A percentile compares a stretch with the other conserved stretches of the same genome.
Evolutionary conservation across 2,329 filamentous ascomycete species (phyloP).

Genomic region (Colletotrichum sp.): DNA sequence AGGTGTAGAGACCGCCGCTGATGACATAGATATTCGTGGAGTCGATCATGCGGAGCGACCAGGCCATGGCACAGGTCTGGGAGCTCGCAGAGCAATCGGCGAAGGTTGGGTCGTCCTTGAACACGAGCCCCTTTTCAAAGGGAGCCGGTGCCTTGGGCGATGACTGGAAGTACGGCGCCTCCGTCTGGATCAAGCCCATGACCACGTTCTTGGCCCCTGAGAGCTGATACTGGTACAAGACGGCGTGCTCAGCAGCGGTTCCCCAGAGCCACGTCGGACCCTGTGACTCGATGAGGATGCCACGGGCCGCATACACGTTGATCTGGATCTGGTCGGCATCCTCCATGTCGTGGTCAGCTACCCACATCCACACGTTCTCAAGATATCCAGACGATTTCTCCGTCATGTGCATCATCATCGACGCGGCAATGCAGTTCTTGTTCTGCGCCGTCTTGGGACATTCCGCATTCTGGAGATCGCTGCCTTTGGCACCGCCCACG

Average conservation of each 20-base stretch:
- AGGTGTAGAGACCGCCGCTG: too few relatives aligned
- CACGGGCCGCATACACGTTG: slow-evolving; percentile 38
- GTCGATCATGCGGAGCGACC: too few relatives aligned
- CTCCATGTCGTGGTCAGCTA: slow-evolving; percentile 66
- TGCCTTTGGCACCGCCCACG: slow-evolving; percentile 38
- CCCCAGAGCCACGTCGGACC: slow-evolving; percentile 40
- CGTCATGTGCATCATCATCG: slow-evolving; percentile 49
- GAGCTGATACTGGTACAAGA: slow-evolving; percentile 55
- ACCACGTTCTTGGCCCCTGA: slow-evolving; percentile 50
- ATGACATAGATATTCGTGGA: too few relatives aligned
- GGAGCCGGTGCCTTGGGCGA: too few relatives aligned
- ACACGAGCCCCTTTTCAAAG: too few relatives aligned
- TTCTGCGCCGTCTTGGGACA: slow-evolving; percentile 23
- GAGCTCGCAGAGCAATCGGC: too few relatives aligned
- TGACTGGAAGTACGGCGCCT: slow-evolving; percentile 49
- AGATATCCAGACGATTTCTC: neutral
- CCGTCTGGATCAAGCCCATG: slow-evolving; percentile 46
- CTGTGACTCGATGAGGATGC: slow-evolving; percentile 35
- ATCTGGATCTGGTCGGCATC: slow-evolving; percentile 28
- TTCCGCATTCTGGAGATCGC: slow-evolving; percentile 16
- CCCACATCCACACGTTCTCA: slow-evolving; percentile 68
- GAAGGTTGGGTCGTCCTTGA: too few relatives aligned
- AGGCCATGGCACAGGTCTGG: too few relatives aligned
- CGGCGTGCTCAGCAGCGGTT: slow-evolving; percentile 52
- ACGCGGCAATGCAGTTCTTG: slow-evolving; percentile 38